Evolutionary conservation across 257 asterid genomes (phyloP).

Genomic region (Nemophila menziesii): DNA sequence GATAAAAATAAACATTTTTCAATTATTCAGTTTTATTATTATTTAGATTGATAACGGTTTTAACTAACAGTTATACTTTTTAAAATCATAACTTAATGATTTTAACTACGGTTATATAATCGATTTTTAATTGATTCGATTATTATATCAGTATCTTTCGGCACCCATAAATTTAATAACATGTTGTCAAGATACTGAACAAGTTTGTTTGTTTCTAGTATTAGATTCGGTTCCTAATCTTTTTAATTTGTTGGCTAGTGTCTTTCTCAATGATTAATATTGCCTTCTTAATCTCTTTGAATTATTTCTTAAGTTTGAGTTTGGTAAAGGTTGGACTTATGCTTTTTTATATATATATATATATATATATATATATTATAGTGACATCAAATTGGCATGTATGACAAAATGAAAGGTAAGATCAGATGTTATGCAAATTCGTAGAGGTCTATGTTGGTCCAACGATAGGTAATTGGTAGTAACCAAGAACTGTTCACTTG

Average conservation of each 20-base stretch:
- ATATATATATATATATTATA: too few species aligned
- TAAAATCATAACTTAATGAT: too few species aligned
- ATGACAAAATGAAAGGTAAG: constrained; percentile 13
- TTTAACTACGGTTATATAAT: too few species aligned
- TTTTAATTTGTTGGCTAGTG: not conserved
- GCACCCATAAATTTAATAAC: too few species aligned
- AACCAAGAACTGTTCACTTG: constrained; percentile 1
- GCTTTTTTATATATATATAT: not conserved
- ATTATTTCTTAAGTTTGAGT: not conserved
- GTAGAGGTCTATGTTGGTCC: not conserved
- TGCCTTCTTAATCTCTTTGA: not conserved
- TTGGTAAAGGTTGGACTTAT: constrained; percentile 2
- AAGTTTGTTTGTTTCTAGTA: too few species aligned
- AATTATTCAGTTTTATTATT: too few species aligned
- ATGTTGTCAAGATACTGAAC: too few species aligned
- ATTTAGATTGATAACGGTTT: too few species aligned
- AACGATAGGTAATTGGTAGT: constrained; percentile 2
- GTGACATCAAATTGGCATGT: not conserved
- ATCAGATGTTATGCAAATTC: not conserved
- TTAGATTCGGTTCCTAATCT: not conserved
- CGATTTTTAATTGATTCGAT: too few species aligned
- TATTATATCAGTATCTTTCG: too few species aligned
- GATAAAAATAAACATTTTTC: too few species aligned
- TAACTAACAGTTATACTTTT: too few species aligned
- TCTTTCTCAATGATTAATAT: not conserved